These are phyloP conservation scores for Mycena vulgaris DNA, from an alignment of 768 basidiomycete species.

Conservation along the genomic window DNA sequence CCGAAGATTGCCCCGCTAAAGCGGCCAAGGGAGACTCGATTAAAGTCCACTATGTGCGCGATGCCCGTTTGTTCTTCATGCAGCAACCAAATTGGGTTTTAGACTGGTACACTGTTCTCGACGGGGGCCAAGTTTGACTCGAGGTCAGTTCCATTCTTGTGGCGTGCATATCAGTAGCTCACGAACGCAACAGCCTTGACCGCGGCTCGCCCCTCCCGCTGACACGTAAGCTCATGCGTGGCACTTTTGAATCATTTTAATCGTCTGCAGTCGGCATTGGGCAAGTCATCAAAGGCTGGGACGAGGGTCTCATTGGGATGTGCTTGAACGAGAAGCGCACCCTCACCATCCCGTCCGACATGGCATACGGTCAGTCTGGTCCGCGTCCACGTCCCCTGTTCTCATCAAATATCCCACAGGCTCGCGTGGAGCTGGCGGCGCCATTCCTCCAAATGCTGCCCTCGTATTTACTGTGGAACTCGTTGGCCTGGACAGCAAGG, in stretches of 20 bases:
- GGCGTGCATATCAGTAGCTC: neutral
- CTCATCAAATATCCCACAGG: slow-evolving; percentile 59
- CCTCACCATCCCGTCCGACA: slow-evolving; percentile 84
- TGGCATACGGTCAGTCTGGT: slow-evolving; percentile 84
- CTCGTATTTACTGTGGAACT: slow-evolving; percentile 93
- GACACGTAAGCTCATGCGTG: slow-evolving; percentile 69
- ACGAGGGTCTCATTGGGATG: slow-evolving; percentile 87
- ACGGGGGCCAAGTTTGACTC: slow-evolving; percentile 93
- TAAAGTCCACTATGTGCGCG: slow-evolving; percentile 82
- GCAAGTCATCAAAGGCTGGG: slow-evolving; percentile 91
- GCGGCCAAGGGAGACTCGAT: slow-evolving; percentile 76
- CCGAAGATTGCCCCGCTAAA: slow-evolving; percentile 68
- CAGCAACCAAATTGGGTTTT: slow-evolving; percentile 14
- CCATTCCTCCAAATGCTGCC: slow-evolving; percentile 86
- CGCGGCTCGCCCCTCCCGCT: slow-evolving; percentile 83
- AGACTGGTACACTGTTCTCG: slow-evolving; percentile 87
- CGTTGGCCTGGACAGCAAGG: slow-evolving; percentile 68
- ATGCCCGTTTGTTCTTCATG: neutral
- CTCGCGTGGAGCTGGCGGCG: slow-evolving; percentile 77
- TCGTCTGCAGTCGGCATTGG: slow-evolving; percentile 74
- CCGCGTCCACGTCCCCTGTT: neutral
- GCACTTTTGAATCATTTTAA: neutral
- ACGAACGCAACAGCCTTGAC: slow-evolving; percentile 66
- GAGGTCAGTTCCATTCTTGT: slow-evolving; percentile 64
- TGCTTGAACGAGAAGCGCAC: slow-evolving; percentile 91